Evolutionary conservation across 768 basidiomycete genomes (phyloP).

Genomic region (Panellus pusillus): DNA sequence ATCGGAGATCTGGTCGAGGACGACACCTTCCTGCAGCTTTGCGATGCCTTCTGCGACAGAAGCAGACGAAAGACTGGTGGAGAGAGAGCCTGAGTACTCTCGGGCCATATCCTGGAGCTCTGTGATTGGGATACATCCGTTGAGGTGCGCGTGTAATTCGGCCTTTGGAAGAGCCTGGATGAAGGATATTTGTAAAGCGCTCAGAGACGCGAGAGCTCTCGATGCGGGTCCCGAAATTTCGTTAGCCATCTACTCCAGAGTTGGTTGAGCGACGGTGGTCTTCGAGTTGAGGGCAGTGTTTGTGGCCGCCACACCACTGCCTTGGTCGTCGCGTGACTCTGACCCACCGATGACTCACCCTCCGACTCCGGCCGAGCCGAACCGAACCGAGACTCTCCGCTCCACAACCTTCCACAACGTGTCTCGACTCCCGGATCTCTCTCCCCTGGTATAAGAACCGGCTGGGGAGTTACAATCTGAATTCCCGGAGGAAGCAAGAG

Average conservation of each 20-base stretch:
- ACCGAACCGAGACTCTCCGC: too few relatives aligned
- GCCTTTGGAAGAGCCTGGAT: constrained; percentile 71
- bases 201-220: constrained; percentile 54
- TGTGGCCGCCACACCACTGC: too few relatives aligned
- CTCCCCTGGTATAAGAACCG: too few relatives aligned
- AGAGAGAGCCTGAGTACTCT: neutral
- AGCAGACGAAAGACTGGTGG: constrained; percentile 28
- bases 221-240: constrained; percentile 45
- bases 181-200: constrained; percentile 53
- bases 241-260: neutral
- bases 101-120: constrained; percentile 7
- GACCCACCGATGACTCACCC: too few relatives aligned
- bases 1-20: constrained; percentile 27
- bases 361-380: too few relatives aligned
- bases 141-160: constrained; percentile 45
- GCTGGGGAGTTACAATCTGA: too few relatives aligned
- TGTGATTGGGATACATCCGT: constrained; percentile 10
- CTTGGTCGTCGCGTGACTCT: too few relatives aligned
- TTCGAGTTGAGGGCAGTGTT: too few relatives aligned
- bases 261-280: too few relatives aligned
- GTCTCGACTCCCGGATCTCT: too few relatives aligned
- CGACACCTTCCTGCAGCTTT: constrained; percentile 41
- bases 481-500: too few relatives aligned
- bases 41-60: constrained; percentile 32
- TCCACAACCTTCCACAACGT: too few relatives aligned